Percentiles rank a stretch among this genome's conserved stretches.
Conservation (phyloP, 1,284 basidiomycete species). For the Melampsora larici-populina region DNA sequence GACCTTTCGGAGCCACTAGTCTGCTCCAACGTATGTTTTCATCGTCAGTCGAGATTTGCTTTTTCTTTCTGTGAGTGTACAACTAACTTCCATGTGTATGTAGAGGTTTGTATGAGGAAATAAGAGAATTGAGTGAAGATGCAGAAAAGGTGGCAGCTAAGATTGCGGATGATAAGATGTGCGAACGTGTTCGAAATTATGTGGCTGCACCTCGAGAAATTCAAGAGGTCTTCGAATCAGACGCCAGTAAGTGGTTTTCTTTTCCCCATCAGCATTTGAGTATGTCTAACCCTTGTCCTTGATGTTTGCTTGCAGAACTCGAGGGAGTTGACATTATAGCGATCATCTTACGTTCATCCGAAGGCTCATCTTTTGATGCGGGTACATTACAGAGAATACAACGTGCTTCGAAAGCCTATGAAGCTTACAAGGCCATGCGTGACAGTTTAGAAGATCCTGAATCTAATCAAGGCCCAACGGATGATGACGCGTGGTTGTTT, state of each 20-base stretch:
- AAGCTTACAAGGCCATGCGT: conserved; percentile 65
- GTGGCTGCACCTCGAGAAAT: conserved; percentile 82
- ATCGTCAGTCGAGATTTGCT: conserved; percentile 13
- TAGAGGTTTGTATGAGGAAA: conserved; percentile 82
- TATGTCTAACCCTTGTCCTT: conserved; percentile 4
- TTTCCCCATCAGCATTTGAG: conserved; percentile 43
- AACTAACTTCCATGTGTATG: conserved; percentile 59
- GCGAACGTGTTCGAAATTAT: conserved; percentile 80
- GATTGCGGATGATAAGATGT: conserved; percentile 79
- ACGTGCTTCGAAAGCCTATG: conserved; percentile 71
- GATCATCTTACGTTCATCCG: conserved; percentile 74
- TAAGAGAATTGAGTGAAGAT: conserved; percentile 75
- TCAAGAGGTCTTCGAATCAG: conserved; percentile 72
- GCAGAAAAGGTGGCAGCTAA: conserved; percentile 81
- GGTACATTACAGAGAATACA: conserved; percentile 72
- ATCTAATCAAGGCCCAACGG: conserved; percentile 76
- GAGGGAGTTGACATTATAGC: conserved; percentile 78
- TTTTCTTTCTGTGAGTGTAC: not conserved
- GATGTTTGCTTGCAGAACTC: conserved; percentile 46
- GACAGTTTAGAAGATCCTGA: conserved; percentile 73
- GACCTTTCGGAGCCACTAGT: conserved; percentile 90
- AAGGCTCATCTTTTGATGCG: conserved; percentile 68
- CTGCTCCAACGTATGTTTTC: conserved; percentile 64
- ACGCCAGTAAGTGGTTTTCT: conserved; percentile 63
- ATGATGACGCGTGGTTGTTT: conserved; percentile 90